Conservation (phyloP, 495 filamentous ascomycete species). For the Penicillium samsonianum region DNA sequence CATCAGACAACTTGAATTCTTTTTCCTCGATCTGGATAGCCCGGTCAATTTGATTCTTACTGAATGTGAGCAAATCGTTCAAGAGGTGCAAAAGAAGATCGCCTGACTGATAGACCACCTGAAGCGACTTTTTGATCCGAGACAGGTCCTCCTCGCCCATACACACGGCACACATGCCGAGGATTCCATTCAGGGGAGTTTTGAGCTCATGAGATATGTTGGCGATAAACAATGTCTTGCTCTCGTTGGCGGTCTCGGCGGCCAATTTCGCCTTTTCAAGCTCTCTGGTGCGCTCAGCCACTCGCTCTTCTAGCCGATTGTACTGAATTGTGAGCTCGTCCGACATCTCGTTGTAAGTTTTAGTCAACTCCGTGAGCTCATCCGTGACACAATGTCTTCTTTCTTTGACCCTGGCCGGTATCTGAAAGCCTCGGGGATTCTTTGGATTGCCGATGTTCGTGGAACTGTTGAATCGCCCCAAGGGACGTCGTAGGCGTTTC, state of each 20-base stretch:
- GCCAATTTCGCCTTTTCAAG: constrained; percentile 87
- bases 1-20: constrained; percentile 78
- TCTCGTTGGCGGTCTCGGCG: constrained; percentile 89
- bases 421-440: constrained; percentile 58
- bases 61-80: constrained; percentile 85
- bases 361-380: constrained; percentile 83
- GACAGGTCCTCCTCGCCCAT: constrained; percentile 86
- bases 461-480: constrained; percentile 21
- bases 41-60: too few species aligned
- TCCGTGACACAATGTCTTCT: constrained; percentile 75
- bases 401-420: constrained; percentile 77
- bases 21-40: constrained; percentile 78
- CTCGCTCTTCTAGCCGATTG: constrained; percentile 76
- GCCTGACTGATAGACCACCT: too few species aligned
- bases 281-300: constrained; percentile 77
- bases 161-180: constrained; percentile 89
- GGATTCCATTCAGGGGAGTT: constrained; percentile 88
- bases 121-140: too few species aligned
- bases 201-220: constrained; percentile 95
- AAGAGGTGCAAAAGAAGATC: constrained; percentile 81
- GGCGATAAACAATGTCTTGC: constrained; percentile 92
- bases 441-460: not conserved
- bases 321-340: constrained; percentile 89
- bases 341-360: constrained; percentile 91
- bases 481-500: constrained; percentile 16